Evolutionary conservation across 306 rosid species (phyloP).

Genomic region (Cucumis sativus): DNA sequence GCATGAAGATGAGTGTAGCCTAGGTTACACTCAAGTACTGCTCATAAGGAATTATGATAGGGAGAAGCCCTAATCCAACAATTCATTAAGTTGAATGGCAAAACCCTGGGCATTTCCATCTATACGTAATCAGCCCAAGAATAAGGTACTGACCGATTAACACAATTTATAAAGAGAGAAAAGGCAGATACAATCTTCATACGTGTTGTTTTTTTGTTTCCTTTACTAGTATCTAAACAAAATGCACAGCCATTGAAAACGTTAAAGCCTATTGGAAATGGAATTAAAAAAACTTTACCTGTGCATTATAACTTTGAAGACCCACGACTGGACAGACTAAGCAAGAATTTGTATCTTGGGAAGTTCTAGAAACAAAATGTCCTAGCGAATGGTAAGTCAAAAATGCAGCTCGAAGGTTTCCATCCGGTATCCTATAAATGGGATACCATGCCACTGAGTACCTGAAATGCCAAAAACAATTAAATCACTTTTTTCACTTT

Average conservation of each 20-base stretch:
- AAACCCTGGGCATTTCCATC: not conserved
- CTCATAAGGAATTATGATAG: not conserved
- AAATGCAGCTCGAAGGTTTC: conserved; percentile 67
- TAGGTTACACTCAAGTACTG: no score
- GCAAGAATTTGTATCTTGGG: conserved; percentile 21
- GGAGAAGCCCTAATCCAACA: not conserved
- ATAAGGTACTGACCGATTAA: not conserved
- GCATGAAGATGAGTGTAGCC: no score
- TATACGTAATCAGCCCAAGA: not conserved
- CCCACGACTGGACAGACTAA: conserved; percentile 72
- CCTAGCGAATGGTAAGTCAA: conserved; percentile 84
- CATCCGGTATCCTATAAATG: conserved; percentile 79
- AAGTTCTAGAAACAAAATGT: conserved; percentile 42
- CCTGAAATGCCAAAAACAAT: conserved; percentile 39
- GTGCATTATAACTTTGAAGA: conserved; percentile 73
- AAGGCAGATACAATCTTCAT: not conserved
- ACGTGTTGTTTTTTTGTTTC: not conserved
- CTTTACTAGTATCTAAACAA: not conserved
- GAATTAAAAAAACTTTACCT: conserved; percentile 26
- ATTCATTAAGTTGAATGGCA: not conserved
- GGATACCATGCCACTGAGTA: conserved; percentile 94
- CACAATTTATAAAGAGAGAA: not conserved
- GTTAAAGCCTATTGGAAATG: not conserved
- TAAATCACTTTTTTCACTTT: conserved; percentile 16
- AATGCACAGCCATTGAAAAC: not conserved